These are phyloP conservation scores for Saccharomycopsis selenospora DNA, from an alignment of 805 yeast species.

Conservation along the genomic window DNA sequence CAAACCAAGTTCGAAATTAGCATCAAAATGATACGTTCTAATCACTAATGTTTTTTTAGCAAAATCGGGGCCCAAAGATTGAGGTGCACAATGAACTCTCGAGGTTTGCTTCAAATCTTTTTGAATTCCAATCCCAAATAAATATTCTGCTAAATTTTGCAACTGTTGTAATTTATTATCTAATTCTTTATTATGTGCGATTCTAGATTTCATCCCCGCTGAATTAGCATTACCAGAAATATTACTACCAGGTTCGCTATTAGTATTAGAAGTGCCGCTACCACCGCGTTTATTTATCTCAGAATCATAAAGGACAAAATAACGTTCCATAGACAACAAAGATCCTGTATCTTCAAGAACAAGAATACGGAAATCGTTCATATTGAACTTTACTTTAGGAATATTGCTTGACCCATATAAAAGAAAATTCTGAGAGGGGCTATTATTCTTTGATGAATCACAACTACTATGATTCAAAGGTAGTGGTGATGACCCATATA, in stretches of 20 bases:
- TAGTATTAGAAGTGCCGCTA: too few relatives aligned
- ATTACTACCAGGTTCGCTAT: background rate
- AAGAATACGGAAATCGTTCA: conserved; percentile 15
- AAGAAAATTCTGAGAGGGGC: conserved; percentile 9
- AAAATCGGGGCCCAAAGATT: conserved; percentile 5
- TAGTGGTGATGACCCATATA: conserved; percentile 15
- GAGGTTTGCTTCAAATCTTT: conserved; percentile 16
- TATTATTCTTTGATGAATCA: conserved; percentile 4
- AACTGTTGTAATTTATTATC: background rate
- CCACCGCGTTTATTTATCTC: conserved; percentile 14
- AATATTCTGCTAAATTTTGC: conserved; percentile 14
- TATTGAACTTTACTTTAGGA: conserved; percentile 7
- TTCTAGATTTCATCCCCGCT: background rate
- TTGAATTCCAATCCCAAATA: conserved; percentile 19
- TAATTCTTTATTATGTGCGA: background rate
- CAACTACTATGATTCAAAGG: conserved; percentile 6
- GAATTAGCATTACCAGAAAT: background rate
- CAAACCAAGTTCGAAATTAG: conserved; percentile 15
- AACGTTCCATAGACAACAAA: conserved; percentile 12
- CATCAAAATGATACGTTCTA: conserved; percentile 20
- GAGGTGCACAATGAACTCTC: conserved; percentile 20
- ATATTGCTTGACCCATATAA: conserved; percentile 13
- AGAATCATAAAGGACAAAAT: conserved; percentile 17
- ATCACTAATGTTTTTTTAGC: conserved; percentile 15
- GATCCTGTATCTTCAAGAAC: conserved; percentile 20